These are phyloP conservation scores for Epichloe coenophiala DNA, from an alignment of 2,329 filamentous ascomycete species.

Conservation along the genomic window DNA sequence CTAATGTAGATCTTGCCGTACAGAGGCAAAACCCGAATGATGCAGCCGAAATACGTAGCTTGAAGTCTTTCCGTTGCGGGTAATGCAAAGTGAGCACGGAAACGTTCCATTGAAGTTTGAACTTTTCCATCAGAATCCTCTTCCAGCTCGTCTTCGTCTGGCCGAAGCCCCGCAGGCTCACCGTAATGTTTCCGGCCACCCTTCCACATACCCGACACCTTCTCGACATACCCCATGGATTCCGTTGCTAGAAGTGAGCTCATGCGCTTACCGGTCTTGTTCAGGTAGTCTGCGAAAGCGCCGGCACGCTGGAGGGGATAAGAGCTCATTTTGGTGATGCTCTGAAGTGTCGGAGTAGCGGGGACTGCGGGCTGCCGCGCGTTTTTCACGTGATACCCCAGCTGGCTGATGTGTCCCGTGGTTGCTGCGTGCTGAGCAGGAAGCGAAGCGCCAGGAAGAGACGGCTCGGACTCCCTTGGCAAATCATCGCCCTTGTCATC, in stretches of 20 bases:
- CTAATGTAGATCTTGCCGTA: constrained; percentile 97
- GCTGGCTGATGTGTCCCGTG: constrained; percentile 23
- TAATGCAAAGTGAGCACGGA: constrained; percentile 82
- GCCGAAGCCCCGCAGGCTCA: constrained; percentile 37
- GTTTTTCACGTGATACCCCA: constrained; percentile 12
- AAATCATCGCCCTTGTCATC: constrained; percentile 9
- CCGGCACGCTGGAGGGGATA: constrained; percentile 77
- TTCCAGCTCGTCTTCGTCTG: constrained; percentile 41
- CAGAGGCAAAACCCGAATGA: constrained; percentile 79
- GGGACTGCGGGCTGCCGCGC: constrained; percentile 10
- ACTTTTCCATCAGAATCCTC: constrained; percentile 51
- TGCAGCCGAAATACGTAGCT: constrained; percentile 81
- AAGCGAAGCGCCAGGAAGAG: constrained; percentile 4
- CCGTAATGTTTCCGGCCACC: constrained; percentile 84
- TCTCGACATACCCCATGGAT: constrained; percentile 92
- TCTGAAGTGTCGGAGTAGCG: constrained; percentile 33
- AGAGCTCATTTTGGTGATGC: constrained; percentile 46
- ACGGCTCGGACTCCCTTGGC: constrained; percentile 4
- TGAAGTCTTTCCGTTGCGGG: constrained; percentile 69
- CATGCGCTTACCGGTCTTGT: constrained; percentile 66
- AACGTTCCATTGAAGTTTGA: constrained; percentile 61
- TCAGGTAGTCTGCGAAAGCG: constrained; percentile 67
- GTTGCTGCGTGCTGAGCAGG: constrained; percentile 20
- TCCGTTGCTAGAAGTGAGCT: constrained; percentile 72
- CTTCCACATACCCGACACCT: constrained; percentile 94